These are phyloP conservation scores for Geotrichum carabidarum DNA, from an alignment of 1,139 yeast genomes.

Conservation along the genomic window DNA sequence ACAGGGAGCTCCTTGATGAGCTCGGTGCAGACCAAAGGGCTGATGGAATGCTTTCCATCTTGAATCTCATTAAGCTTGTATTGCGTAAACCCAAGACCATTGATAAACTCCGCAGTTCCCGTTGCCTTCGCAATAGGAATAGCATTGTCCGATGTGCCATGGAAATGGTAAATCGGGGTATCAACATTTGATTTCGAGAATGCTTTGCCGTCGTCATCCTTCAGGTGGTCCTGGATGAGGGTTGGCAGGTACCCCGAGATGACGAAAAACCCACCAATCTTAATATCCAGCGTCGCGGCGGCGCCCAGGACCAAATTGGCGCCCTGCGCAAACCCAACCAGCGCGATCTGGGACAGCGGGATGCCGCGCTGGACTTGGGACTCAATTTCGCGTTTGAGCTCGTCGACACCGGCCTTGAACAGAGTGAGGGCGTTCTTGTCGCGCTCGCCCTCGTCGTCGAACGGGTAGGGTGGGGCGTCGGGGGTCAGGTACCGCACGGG, in stretches of 20 bases:
- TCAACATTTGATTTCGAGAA: neutral
- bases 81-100: neutral
- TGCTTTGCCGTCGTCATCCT: neutral
- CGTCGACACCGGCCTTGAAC: neutral
- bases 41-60: neutral
- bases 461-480: conserved; percentile 12
- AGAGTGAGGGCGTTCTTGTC: conserved; percentile 3
- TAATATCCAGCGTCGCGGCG: conserved; percentile 4
- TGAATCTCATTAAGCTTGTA: neutral
- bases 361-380: conserved; percentile 11
- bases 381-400: conserved; percentile 4
- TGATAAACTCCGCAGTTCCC: neutral
- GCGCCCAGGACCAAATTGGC: conserved; percentile 9
- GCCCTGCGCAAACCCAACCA: conserved; percentile 6
- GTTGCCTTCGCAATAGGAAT: conserved; percentile 1
- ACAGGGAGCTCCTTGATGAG: conserved; percentile 7
- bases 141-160: conserved; percentile 3
- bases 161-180: conserved; percentile 1
- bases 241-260: neutral
- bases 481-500: conserved; percentile 16
- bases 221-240: neutral
- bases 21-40: neutral
- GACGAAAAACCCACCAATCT: neutral
- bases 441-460: conserved; percentile 5
- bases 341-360: conserved; percentile 7